These are phyloP conservation scores for Inosperma sp. DNA, from an alignment of 768 basidiomycete species.

Conservation along the genomic window DNA sequence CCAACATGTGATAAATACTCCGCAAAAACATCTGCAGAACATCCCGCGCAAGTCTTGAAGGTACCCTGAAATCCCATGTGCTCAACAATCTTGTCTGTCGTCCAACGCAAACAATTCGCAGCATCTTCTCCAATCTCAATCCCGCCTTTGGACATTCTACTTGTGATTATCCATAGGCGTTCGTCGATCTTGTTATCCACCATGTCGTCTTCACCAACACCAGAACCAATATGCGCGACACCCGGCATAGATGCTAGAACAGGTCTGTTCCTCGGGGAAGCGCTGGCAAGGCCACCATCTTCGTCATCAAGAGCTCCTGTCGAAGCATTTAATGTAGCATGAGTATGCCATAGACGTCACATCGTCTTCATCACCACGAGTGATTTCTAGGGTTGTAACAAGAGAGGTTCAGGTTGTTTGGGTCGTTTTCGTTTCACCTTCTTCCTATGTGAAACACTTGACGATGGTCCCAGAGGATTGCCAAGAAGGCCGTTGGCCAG, in stretches of 20 bases:
- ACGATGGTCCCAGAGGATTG: conserved; percentile 42
- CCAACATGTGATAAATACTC: conserved; percentile 87
- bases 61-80: conserved; percentile 91
- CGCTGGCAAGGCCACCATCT: conserved; percentile 30
- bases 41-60: conserved; percentile 70
- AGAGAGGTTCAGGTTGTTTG: not conserved
- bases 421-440: conserved; percentile 12
- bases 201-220: conserved; percentile 32
- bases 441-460: conserved; percentile 22
- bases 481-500: conserved; percentile 61
- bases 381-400: conserved; percentile 28
- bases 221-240: conserved; percentile 17
- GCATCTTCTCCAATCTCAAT: conserved; percentile 60
- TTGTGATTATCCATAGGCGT: conserved; percentile 46
- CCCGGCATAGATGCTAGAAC: not conserved
- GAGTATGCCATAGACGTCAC: conserved; percentile 66
- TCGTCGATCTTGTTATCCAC: conserved; percentile 53
- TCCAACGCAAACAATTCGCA: conserved; percentile 64
- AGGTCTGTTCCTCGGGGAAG: conserved; percentile 22
- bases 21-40: conserved; percentile 71
- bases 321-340: conserved; percentile 51
- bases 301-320: conserved; percentile 31
- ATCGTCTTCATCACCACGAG: conserved; percentile 64
- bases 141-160: conserved; percentile 21
- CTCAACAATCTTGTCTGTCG: conserved; percentile 73